Percentiles rank a stretch among this genome's conserved stretches.
Conservation (phyloP, 78 protist genomes). For the Diacronema lutheri region DNA sequence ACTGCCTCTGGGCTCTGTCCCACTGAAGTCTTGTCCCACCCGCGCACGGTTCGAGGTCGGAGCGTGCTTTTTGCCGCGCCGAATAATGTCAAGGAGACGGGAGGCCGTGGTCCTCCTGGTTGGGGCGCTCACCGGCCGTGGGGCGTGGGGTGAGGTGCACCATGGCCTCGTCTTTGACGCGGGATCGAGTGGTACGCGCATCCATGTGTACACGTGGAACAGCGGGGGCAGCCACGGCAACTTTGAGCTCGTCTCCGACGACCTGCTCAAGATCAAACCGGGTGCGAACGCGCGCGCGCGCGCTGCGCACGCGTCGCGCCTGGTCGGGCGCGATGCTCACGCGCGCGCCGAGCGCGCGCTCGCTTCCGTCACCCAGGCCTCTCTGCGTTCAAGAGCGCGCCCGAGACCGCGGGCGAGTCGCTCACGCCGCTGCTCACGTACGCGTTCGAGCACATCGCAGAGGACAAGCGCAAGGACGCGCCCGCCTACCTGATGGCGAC, state of each 20-base stretch:
- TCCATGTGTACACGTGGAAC: constrained; percentile 40
- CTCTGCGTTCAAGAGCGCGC: neutral
- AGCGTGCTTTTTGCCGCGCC: no score
- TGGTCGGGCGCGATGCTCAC: neutral
- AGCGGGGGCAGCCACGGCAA: neutral
- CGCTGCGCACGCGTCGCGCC: neutral
- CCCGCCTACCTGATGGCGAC: constrained; percentile 20
- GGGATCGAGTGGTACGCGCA: constrained; percentile 38
- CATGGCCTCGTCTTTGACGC: constrained; percentile 46
- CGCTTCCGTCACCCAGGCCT: constrained; percentile 1
- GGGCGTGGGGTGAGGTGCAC: no score
- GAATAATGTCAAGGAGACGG: no score
- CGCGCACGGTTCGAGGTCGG: no score
- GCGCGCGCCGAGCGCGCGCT: neutral
- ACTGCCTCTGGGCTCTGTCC: no score
- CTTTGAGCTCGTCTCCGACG: neutral
- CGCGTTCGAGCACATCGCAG: neutral
- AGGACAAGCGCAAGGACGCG: neutral
- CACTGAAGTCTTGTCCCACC: no score
- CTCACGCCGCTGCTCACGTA: neutral
- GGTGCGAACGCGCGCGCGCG: neutral
- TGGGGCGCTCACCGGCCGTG: no score
- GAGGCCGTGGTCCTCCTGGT: no score
- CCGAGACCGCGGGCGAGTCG: neutral
- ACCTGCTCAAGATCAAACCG: neutral